Percentiles rank a stretch among this genome's conserved stretches.
Conservation (phyloP, 192 early-diverging fungal species). For the Backusella mclennaniae region DNA sequence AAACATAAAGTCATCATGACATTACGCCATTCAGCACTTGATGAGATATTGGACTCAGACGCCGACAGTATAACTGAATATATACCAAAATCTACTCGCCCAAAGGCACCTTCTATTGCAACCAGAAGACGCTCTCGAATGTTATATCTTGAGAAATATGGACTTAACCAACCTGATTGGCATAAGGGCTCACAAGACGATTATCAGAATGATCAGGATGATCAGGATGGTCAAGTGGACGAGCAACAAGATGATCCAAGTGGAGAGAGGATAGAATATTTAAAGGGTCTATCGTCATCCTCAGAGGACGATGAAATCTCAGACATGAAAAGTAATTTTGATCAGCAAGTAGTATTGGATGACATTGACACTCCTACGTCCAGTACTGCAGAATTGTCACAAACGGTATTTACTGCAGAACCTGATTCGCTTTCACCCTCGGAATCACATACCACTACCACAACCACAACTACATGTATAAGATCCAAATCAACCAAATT, state of each 20-base stretch:
- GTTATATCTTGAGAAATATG: conserved; percentile 29
- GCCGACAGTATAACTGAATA: background rate
- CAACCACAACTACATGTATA: background rate
- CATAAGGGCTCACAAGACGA: conserved; percentile 5
- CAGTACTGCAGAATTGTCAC: background rate
- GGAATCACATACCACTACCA: background rate
- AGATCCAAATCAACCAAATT: background rate
- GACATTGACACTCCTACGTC: background rate
- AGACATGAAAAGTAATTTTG: background rate
- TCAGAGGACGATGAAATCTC: background rate
- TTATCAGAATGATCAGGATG: background rate
- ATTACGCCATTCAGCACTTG: background rate
- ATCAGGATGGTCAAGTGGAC: background rate
- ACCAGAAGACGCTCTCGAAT: conserved; percentile 22
- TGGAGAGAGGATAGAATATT: background rate
- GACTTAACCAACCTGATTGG: conserved; percentile 21
- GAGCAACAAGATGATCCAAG: background rate
- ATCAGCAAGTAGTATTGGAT: background rate
- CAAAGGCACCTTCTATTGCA: background rate
- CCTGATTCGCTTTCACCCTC: background rate
- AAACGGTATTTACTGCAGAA: background rate
- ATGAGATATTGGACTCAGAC: background rate
- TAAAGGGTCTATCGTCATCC: background rate
- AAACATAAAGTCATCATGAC: background rate
- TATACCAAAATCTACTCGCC: background rate